Evolutionary conservation across 2,329 filamentous ascomycete genomes (phyloP).

Genomic region (Hymenoscyphus scutula): DNA sequence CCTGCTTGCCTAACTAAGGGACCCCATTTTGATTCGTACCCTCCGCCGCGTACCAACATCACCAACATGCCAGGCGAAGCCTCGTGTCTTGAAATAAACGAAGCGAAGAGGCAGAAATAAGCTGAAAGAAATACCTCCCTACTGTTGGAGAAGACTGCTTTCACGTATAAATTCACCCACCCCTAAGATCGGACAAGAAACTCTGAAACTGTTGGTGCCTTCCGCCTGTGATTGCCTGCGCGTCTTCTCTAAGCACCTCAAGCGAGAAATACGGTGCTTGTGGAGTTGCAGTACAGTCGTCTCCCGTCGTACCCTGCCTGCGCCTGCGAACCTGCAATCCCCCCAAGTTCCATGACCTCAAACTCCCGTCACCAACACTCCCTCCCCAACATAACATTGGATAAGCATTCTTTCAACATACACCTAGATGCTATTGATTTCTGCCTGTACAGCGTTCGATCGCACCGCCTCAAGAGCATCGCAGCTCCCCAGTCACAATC

Average conservation of each 20-base stretch:
- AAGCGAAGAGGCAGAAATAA: not conserved
- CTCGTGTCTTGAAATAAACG: constrained; percentile 1
- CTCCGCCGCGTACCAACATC: not conserved
- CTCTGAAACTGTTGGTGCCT: too few species aligned
- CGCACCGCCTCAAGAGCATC: constrained; percentile 21
- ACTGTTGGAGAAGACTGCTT: not conserved
- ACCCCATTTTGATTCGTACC: not conserved
- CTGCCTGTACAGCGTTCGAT: constrained; percentile 26
- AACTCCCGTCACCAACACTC: constrained; percentile 9
- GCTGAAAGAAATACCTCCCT: constrained; percentile 6
- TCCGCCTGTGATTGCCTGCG: too few species aligned
- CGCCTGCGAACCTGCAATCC: constrained; percentile 9
- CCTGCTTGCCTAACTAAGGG: too few species aligned
- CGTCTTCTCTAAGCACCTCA: not conserved
- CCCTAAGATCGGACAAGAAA: not conserved
- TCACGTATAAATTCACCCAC: not conserved
- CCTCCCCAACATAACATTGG: constrained; percentile 23
- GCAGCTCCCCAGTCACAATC: not conserved
- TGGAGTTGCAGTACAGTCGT: not conserved
- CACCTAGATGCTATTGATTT: constrained; percentile 33
- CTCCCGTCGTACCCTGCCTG: too few species aligned
- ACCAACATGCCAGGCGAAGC: not conserved
- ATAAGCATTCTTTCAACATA: constrained; percentile 26
- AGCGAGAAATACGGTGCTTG: not conserved
- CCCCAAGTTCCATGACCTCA: constrained; percentile 8